Evolutionary conservation across 2,329 filamentous ascomycete genomes (phyloP).

Genomic region (Grosmannia clavigera): DNA sequence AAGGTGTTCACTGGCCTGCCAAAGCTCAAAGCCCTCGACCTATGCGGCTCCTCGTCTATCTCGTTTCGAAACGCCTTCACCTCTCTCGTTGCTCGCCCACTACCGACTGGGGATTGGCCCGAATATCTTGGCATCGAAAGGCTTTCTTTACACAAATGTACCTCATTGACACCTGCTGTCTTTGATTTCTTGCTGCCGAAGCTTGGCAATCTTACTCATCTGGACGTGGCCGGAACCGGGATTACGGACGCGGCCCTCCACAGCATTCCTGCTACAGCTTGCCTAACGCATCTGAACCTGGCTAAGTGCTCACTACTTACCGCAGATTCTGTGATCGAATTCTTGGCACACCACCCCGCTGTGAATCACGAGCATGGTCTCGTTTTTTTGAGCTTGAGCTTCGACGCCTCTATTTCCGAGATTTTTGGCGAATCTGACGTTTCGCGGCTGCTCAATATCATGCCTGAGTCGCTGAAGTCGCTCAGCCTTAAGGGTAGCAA

Average conservation of each 20-base stretch:
- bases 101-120: slow-evolving; percentile 29
- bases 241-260: slow-evolving; percentile 60
- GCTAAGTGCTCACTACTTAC: slow-evolving; percentile 62
- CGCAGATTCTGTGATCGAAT: slow-evolving; percentile 54
- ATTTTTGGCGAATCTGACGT: slow-evolving; percentile 56
- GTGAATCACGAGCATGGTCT: slow-evolving; percentile 41
- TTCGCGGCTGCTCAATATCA: slow-evolving; percentile 47
- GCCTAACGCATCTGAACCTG: slow-evolving; percentile 65
- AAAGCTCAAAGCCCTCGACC: slow-evolving; percentile 55
- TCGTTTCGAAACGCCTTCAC: slow-evolving; percentile 55
- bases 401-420: slow-evolving; percentile 60
- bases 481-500: slow-evolving; percentile 65
- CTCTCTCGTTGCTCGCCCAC: slow-evolving; percentile 27
- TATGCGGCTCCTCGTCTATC: slow-evolving; percentile 61
- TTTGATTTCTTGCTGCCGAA: slow-evolving; percentile 62
- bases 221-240: slow-evolving; percentile 68
- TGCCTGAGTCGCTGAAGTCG: slow-evolving; percentile 57
- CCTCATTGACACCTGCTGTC: slow-evolving; percentile 51
- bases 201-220: slow-evolving; percentile 57
- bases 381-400: slow-evolving; percentile 60
- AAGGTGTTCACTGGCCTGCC: slow-evolving; percentile 60
- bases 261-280: slow-evolving; percentile 58
- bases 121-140: slow-evolving; percentile 47
- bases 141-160: slow-evolving; percentile 68
- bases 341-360: slow-evolving; percentile 59